Base-by-base conservation (phyloP, 2,329 filamentous ascomycete species). In the Diatrype stigma region DNA sequence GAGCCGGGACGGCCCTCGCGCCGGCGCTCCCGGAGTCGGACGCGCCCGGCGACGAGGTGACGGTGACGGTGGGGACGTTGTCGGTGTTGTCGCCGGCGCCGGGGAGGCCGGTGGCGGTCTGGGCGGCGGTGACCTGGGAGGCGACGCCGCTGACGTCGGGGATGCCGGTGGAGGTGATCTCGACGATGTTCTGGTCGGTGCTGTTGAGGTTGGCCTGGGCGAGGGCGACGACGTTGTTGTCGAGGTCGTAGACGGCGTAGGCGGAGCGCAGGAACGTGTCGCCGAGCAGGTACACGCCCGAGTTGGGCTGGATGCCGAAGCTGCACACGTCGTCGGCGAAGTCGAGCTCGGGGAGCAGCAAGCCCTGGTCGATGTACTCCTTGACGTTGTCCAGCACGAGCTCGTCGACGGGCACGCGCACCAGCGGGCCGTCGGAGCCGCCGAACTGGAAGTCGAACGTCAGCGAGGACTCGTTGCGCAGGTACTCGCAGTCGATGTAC, bases 181-280 rank as follows among this genome's bases (percentile, higher is more conserved):
- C 73, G 37, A 80, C 60, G 19, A 82, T 59, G 51, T 72, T 70
- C 45, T 67, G 71, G 21, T 65, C 61, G 28, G 70, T 73, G 53
- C 68, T 67, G 60, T 78, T 76, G 48, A 78, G 62, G 56, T 78
- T 79, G 46, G 80, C 72, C 67, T 78, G 78, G 12, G 78, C 78
- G 4, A 82, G 60, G 51, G 68, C 77, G 49, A 83, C 68, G 65
- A 78, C 67, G 58, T 75, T 61, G 63, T 79, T 74, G 49, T 67
- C 68, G 40, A 81, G 62, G 58, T 82, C 78, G 61, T 80, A 81
- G 49, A 81, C 78, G 47, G 80, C 76, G 60, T 82, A 82, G 11
- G 74, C 73, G 26, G 69, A 71, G 16, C 75, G 70, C 46, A 78
- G 60, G 56, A 78, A 77, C 3, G 71, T 74, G 58, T 76, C 74